A percentile compares a stretch with the other conserved stretches of the same genome.
Conservation (phyloP, 2,329 filamentous ascomycete genomes). For the Fusarium albosuccineum region DNA sequence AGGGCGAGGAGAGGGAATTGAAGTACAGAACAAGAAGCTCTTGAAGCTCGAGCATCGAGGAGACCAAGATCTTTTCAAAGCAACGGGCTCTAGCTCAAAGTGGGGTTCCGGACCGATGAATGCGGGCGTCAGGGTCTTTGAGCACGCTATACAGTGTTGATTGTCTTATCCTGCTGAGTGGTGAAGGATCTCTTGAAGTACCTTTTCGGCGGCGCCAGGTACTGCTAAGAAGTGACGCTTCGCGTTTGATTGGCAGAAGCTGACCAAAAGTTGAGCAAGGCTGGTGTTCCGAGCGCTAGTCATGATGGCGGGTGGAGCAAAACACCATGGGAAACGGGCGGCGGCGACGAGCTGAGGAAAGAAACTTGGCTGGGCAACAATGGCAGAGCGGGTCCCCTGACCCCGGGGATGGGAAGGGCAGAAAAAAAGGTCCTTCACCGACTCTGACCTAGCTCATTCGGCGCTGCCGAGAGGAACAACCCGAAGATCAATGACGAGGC, state of each 20-base stretch:
- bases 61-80: constrained; percentile 37
- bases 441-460: not conserved
- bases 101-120: constrained; percentile 26
- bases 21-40: constrained; percentile 20
- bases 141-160: constrained; percentile 28
- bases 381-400: constrained; percentile 24
- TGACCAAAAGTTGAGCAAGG: constrained; percentile 19
- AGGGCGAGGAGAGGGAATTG: constrained; percentile 10
- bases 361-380: constrained; percentile 19
- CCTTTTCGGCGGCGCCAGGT: constrained; percentile 21
- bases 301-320: constrained; percentile 37
- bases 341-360: constrained; percentile 15
- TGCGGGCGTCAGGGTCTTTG: constrained; percentile 11
- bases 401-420: constrained; percentile 3
- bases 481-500: not conserved
- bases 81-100: constrained; percentile 14
- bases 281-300: constrained; percentile 17
- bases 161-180: constrained; percentile 2
- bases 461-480: constrained; percentile 4
- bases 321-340: constrained; percentile 25
- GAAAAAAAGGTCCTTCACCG: constrained; percentile 10
- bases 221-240: not conserved
- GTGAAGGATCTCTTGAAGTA: constrained; percentile 23
- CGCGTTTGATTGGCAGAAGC: constrained; percentile 22
- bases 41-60: constrained; percentile 27